These are phyloP conservation scores for Petunia hybrid DNA, from an alignment of 305 asterid species.

Conservation along the genomic window DNA sequence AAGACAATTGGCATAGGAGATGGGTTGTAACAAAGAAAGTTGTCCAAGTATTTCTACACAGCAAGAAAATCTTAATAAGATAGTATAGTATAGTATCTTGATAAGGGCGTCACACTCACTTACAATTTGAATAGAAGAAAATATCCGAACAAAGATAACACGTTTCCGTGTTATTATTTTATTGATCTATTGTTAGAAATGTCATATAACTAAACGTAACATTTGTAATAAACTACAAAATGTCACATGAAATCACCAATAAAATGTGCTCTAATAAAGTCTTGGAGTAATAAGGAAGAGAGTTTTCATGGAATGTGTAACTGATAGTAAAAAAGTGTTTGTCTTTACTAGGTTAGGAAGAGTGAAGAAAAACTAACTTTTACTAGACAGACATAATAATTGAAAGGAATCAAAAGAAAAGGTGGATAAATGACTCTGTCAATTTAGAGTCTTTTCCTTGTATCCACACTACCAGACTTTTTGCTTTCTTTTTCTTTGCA, in stretches of 20 bases:
- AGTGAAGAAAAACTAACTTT: conserved; percentile 34
- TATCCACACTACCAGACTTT: conserved; percentile 35
- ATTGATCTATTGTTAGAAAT: too few relatives aligned
- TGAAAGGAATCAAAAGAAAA: conserved; percentile 50
- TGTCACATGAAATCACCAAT: conserved; percentile 11
- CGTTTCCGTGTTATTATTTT: too few relatives aligned
- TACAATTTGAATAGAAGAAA: too few relatives aligned
- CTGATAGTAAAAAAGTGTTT: conserved; percentile 33
- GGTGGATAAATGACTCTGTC: conserved; percentile 32
- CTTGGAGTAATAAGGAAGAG: conserved; percentile 30
- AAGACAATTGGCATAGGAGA: not conserved
- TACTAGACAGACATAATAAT: conserved; percentile 44
- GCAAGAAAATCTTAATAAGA: not conserved
- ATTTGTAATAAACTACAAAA: not conserved
- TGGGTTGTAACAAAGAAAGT: not conserved
- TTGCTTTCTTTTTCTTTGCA: conserved; percentile 37
- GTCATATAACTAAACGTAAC: too few relatives aligned
- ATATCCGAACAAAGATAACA: too few relatives aligned
- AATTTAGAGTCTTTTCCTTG: conserved; percentile 36
- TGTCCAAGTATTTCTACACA: not conserved
- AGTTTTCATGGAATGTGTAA: conserved; percentile 32
- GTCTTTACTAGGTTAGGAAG: conserved; percentile 44
- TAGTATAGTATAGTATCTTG: not conserved
- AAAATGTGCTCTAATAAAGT: conserved; percentile 32
- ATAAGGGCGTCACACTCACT: not conserved